These are phyloP conservation scores for Coniferiporia weirii DNA, from an alignment of 1,284 basidiomycete species.

Conservation along the genomic window DNA sequence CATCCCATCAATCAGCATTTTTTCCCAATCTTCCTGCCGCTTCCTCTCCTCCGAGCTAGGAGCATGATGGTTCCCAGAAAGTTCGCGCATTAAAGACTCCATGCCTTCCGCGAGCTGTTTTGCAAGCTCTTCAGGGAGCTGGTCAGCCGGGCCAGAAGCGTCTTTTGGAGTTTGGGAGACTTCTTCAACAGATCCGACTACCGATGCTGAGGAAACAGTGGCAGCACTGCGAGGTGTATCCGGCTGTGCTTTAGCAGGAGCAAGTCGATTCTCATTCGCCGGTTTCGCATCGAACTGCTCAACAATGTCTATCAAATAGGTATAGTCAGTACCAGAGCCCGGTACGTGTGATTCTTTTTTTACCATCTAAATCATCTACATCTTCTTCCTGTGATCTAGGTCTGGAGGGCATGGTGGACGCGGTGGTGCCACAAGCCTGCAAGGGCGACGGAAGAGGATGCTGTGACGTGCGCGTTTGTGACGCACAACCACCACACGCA, in stretches of 20 bases:
- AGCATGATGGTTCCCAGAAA: constrained; percentile 39
- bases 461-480: not conserved
- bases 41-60: constrained; percentile 29
- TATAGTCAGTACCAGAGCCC: constrained; percentile 11
- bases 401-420: constrained; percentile 6
- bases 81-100: constrained; percentile 77
- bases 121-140: constrained; percentile 50
- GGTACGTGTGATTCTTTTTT: not conserved
- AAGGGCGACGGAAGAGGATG: too few relatives aligned
- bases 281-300: constrained; percentile 38
- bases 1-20: constrained; percentile 69
- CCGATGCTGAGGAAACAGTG: constrained; percentile 25
- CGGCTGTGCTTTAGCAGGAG: not conserved
- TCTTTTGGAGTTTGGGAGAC: constrained; percentile 21
- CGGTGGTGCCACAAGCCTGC: too few relatives aligned
- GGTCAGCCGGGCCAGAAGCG: constrained; percentile 29
- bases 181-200: constrained; percentile 16
- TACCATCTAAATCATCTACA: constrained; percentile 72
- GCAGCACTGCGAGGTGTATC: constrained; percentile 23
- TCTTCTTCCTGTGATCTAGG: constrained; percentile 47
- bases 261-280: constrained; percentile 26
- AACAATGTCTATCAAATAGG: constrained; percentile 44
- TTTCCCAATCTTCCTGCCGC: constrained; percentile 60
- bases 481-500: too few relatives aligned
- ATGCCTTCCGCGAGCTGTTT: constrained; percentile 75